These are phyloP conservation scores for Leccinum ponderosum DNA, from an alignment of 1,284 basidiomycete genomes.

Conservation along the genomic window DNA sequence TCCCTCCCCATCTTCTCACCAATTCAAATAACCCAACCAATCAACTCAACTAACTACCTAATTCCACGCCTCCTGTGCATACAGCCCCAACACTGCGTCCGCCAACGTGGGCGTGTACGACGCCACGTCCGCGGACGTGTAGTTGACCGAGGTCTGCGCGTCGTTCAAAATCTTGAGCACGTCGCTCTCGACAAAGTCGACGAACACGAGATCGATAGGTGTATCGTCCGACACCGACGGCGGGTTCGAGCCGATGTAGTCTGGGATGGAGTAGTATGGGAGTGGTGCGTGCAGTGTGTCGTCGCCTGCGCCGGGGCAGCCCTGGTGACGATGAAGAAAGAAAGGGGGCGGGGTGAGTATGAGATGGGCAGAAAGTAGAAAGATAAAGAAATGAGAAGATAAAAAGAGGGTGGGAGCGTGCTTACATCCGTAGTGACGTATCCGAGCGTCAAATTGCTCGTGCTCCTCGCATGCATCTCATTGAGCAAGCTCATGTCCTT, in stretches of 20 bases:
- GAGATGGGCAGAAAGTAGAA: neutral
- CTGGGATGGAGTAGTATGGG: constrained; percentile 52
- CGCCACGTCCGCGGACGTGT: constrained; percentile 50
- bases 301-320: constrained; percentile 72
- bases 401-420: neutral
- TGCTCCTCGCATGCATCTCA: constrained; percentile 26
- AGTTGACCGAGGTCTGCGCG: constrained; percentile 51
- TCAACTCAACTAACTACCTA: constrained; percentile 15
- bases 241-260: constrained; percentile 58
- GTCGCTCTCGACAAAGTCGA: constrained; percentile 60
- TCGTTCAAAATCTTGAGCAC: constrained; percentile 56
- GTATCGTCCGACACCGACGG: constrained; percentile 51
- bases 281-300: constrained; percentile 62
- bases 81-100: constrained; percentile 56
- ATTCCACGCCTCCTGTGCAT: constrained; percentile 63
- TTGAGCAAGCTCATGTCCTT: constrained; percentile 49
- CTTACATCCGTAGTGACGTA: constrained; percentile 75
- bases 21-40: neutral
- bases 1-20: neutral
- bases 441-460: constrained; percentile 56
- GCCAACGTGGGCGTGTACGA: constrained; percentile 53
- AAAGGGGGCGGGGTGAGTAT: neutral
- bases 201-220: constrained; percentile 68
- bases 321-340: constrained; percentile 32
- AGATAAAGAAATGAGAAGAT: neutral